Percentiles rank a stretch among this genome's conserved stretches.
Evolutionary conservation across 2,329 filamentous ascomycete species (phyloP).

Genomic region (Penicillium aurantiogriseum): DNA sequence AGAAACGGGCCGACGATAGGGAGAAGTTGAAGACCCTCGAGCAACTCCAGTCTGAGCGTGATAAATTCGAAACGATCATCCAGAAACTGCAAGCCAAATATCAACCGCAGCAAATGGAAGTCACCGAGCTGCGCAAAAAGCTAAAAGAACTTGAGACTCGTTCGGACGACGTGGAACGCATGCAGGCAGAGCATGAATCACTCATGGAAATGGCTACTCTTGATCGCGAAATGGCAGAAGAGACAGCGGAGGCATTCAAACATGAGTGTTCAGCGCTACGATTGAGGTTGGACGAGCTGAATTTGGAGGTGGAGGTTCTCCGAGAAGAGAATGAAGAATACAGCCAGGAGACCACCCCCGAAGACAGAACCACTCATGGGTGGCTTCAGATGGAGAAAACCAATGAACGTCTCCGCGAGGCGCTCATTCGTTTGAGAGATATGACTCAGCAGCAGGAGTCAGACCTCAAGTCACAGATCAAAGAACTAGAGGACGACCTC

Average conservation of each 20-base stretch:
- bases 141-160: constrained; percentile 72
- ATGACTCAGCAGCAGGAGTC: constrained; percentile 81
- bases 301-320: constrained; percentile 83
- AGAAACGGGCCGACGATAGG: constrained; percentile 79
- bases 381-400: constrained; percentile 91
- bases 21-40: constrained; percentile 80
- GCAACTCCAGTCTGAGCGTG: constrained; percentile 61
- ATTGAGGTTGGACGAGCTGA: constrained; percentile 74
- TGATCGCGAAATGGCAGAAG: constrained; percentile 95
- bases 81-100: constrained; percentile 89
- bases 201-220: constrained; percentile 82
- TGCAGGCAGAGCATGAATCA: constrained; percentile 81
- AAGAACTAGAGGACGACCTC: constrained; percentile 69
- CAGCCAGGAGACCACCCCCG: constrained; percentile 78
- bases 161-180: constrained; percentile 66
- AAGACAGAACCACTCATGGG: constrained; percentile 80
- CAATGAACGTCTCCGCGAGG: constrained; percentile 83
- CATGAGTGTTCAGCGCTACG: constrained; percentile 76
- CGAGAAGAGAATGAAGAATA: constrained; percentile 84
- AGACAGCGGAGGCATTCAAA: constrained; percentile 79
- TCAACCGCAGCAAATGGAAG: constrained; percentile 78
- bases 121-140: constrained; percentile 70
- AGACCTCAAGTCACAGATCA: constrained; percentile 73
- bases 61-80: constrained; percentile 70
- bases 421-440: constrained; percentile 79